Percentiles rank a stretch among this genome's conserved stretches.
Evolutionary conservation across 2,329 filamentous ascomycete species (phyloP).

Genomic region (Aspergillus bombycis): DNA sequence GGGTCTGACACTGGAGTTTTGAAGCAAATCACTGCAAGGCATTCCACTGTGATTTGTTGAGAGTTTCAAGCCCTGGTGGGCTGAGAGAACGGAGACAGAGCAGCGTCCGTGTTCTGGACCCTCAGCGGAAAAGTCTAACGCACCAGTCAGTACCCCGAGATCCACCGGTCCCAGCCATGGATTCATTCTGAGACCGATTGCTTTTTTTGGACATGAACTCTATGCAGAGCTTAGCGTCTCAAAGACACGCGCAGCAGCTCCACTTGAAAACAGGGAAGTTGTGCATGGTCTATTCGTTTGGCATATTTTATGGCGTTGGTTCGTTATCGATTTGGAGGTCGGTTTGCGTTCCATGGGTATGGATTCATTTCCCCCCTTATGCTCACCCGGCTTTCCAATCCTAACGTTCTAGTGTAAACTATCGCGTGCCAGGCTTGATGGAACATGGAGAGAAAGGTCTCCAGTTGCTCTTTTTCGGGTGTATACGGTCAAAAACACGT

Average conservation of each 20-base stretch:
- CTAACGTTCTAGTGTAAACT: not conserved
- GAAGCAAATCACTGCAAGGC: not conserved
- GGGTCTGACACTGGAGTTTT: not conserved
- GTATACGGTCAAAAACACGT: not conserved
- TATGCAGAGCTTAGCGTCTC: not conserved
- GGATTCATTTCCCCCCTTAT: not conserved
- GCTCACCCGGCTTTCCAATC: not conserved
- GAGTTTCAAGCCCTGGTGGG: not conserved
- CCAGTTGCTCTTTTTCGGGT: not conserved
- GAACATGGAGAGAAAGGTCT: not conserved
- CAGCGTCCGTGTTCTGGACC: not conserved
- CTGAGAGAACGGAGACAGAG: not conserved
- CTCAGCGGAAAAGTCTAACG: not conserved
- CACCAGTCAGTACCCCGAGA: not conserved
- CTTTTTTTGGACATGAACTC: not conserved
- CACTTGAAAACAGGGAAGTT: not conserved
- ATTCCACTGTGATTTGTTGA: not conserved
- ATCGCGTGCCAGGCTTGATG: not conserved
- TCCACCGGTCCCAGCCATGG: not conserved
- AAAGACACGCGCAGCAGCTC: not conserved
- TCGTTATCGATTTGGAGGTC: not conserved
- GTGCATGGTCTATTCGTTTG: not conserved
- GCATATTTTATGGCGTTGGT: not conserved
- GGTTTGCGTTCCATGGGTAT: not conserved
- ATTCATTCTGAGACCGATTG: not conserved